Evolutionary conservation across 2,329 filamentous ascomycete genomes (phyloP).

Genomic region (Dryadomyces quercus-mongolicae): DNA sequence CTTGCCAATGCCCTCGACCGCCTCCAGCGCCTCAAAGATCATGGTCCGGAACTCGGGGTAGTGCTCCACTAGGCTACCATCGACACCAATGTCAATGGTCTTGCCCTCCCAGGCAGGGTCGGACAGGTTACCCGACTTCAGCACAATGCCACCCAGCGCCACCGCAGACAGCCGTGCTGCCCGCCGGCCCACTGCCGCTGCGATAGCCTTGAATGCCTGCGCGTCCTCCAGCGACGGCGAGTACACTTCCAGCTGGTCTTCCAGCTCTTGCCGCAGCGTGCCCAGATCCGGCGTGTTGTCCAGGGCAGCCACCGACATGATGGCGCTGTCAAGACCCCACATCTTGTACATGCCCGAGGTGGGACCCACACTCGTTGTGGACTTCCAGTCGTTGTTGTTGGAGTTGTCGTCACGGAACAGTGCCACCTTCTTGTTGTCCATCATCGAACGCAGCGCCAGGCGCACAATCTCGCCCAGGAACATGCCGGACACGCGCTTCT

Average conservation of each 20-base stretch:
- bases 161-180: slow-evolving; percentile 81
- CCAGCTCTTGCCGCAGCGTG: slow-evolving; percentile 64
- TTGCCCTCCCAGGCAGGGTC: slow-evolving; percentile 47
- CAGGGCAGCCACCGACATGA: slow-evolving; percentile 76
- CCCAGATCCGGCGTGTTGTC: slow-evolving; percentile 64
- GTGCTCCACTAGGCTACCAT: slow-evolving; percentile 89
- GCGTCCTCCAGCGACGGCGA: slow-evolving; percentile 74
- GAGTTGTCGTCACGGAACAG: slow-evolving; percentile 71
- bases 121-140: slow-evolving; percentile 64
- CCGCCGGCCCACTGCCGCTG: slow-evolving; percentile 74
- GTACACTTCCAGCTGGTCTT: slow-evolving; percentile 63
- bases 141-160: slow-evolving; percentile 71
- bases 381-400: slow-evolving; percentile 54
- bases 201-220: slow-evolving; percentile 72
- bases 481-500: slow-evolving; percentile 97
- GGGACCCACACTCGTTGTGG: slow-evolving; percentile 56
- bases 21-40: slow-evolving; percentile 69
- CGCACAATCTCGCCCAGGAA: slow-evolving; percentile 92
- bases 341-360: slow-evolving; percentile 59
- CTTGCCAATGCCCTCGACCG: slow-evolving; percentile 64
- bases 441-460: slow-evolving; percentile 58
- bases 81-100: slow-evolving; percentile 80
- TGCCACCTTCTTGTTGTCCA: slow-evolving; percentile 52
- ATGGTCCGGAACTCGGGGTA: slow-evolving; percentile 87
- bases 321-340: slow-evolving; percentile 85